A percentile compares a stretch with the other conserved stretches of the same genome.
phyloP scores from a whole-genome alignment of 192 early-diverging fungal species.

The Backusella luteola region DNA sequence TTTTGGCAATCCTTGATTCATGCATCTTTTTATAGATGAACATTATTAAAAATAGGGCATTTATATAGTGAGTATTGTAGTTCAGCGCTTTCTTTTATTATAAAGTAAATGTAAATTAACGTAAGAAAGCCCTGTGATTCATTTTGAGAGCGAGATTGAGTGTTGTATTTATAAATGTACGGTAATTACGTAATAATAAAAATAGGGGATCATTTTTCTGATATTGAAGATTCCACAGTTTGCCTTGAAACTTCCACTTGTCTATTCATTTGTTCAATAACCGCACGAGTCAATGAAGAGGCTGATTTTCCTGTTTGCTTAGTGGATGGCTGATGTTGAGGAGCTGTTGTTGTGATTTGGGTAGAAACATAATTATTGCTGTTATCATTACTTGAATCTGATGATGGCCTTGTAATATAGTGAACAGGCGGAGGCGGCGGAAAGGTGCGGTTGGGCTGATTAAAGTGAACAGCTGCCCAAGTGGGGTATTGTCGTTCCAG shows the following conservation, averaged over 20 bases:
- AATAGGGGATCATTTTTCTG: neutral
- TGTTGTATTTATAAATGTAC: no score
- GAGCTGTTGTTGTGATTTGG: slow-evolving; percentile 14
- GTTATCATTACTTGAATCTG: slow-evolving; percentile 23
- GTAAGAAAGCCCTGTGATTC: no score
- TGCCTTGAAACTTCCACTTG: neutral
- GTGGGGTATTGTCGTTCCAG: slow-evolving; percentile 75
- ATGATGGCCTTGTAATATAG: slow-evolving; percentile 8
- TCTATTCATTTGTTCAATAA: slow-evolving; percentile 51
- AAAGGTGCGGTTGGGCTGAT: slow-evolving; percentile 62
- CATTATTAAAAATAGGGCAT: no score
- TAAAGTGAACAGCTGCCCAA: slow-evolving; percentile 79
- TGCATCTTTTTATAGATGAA: no score
- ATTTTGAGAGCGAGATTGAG: no score
- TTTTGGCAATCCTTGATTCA: no score
- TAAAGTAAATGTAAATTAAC: no score
- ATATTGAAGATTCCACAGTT: slow-evolving; percentile 5
- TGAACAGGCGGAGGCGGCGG: slow-evolving; percentile 27
- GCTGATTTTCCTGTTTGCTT: slow-evolving; percentile 47
- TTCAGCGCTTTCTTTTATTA: no score
- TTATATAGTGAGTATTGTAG: no score
- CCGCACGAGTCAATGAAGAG: slow-evolving; percentile 53
- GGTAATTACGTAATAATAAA: no score
- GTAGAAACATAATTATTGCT: slow-evolving; percentile 13
- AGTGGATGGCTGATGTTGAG: slow-evolving; percentile 20